These are phyloP conservation scores for Stygiomarasmius scandens DNA, from an alignment of 1,284 basidiomycete genomes.

Conservation along the genomic window DNA sequence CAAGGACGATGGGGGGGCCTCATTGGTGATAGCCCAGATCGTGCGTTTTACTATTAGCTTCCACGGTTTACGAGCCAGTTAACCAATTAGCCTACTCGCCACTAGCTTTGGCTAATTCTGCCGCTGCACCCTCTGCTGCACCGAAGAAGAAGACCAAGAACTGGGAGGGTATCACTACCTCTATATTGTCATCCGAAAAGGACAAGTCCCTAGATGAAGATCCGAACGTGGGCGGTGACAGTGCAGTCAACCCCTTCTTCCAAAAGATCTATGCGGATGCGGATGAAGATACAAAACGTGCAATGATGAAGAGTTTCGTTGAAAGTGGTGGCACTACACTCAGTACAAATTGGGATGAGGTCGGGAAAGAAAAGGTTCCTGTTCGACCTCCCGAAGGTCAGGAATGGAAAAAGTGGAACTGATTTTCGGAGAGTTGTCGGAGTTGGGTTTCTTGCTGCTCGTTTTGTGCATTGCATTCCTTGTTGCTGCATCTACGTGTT, in stretches of 20 bases:
- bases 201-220: slow-evolving; percentile 68
- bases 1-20: slow-evolving; percentile 77
- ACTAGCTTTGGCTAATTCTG: slow-evolving; percentile 16
- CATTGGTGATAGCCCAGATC: slow-evolving; percentile 72
- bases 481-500: neutral
- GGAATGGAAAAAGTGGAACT: slow-evolving; percentile 80
- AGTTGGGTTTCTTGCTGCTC: neutral
- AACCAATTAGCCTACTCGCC: neutral
- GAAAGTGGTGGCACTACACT: slow-evolving; percentile 92
- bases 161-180: slow-evolving; percentile 81
- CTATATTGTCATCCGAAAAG: slow-evolving; percentile 66
- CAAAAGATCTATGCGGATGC: slow-evolving; percentile 85
- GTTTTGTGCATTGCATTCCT: neutral
- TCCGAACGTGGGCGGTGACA: slow-evolving; percentile 83
- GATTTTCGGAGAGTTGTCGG: slow-evolving; percentile 12
- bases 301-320: slow-evolving; percentile 95
- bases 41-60: slow-evolving; percentile 47
- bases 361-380: slow-evolving; percentile 66
- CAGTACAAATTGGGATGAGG: slow-evolving; percentile 93
- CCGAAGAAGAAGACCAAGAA: slow-evolving; percentile 59
- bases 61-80: neutral
- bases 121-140: slow-evolving; percentile 32
- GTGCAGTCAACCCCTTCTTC: slow-evolving; percentile 77
- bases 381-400: slow-evolving; percentile 83
- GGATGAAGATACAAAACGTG: slow-evolving; percentile 85